A percentile compares a stretch with the other conserved stretches of the same genome.
phyloP scores from a whole-genome alignment of 257 asterid species.

The Marsdenia floribunda region DNA sequence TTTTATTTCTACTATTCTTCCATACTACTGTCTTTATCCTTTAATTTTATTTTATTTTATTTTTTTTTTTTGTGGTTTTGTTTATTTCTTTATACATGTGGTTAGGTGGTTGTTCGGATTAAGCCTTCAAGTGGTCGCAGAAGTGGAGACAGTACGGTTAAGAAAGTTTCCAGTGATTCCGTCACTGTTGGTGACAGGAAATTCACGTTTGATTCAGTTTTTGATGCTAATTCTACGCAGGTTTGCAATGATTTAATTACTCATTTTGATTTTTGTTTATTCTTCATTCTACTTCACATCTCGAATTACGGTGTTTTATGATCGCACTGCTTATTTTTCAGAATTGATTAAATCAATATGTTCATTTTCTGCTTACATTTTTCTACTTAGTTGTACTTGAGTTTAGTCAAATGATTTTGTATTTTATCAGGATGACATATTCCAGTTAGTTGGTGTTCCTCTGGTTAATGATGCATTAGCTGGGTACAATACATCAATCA shows the following conservation, averaged over 20 bases:
- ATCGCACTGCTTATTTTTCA: not conserved
- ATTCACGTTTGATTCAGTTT: conserved; percentile 65
- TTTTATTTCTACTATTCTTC: not conserved
- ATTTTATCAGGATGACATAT: conserved; percentile 55
- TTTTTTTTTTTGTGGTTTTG: not conserved
- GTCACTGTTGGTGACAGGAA: conserved; percentile 51
- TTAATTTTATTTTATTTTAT: not conserved
- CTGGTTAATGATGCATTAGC: conserved; percentile 83
- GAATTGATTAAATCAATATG: not conserved
- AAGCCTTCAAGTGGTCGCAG: conserved; percentile 51
- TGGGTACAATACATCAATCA: conserved; percentile 80
- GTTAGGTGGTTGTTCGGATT: conserved; percentile 78
- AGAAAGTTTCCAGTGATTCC: conserved; percentile 59
- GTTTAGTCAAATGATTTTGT: not conserved
- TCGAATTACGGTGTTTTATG: not conserved
- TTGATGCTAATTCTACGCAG: conserved; percentile 71
- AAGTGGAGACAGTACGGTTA: conserved; percentile 41
- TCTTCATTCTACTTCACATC: not conserved
- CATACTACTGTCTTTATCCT: conserved; percentile 6
- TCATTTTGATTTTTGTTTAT: not conserved
- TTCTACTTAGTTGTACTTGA: not conserved
- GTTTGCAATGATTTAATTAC: conserved; percentile 24
- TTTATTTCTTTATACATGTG: conserved; percentile 7
- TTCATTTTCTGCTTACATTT: not conserved
- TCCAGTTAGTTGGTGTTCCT: conserved; percentile 68